Evolutionary conservation across 2,329 filamentous ascomycete genomes (phyloP).

Genomic region (Tolypocladium tropicale): DNA sequence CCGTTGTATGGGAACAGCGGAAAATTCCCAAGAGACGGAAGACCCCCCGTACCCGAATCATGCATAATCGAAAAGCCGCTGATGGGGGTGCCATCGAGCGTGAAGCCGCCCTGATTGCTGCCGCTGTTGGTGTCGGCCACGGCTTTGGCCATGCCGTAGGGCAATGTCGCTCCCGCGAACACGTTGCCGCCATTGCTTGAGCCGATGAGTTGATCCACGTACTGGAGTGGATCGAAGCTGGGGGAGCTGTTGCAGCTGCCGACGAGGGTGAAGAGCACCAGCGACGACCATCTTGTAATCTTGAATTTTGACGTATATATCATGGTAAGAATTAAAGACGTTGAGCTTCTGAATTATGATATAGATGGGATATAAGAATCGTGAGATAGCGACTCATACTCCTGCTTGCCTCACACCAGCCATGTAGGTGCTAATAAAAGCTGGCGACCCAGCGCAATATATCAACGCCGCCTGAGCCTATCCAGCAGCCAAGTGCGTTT

Average conservation of each 20-base stretch:
- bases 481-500: not conserved
- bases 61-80: conserved; percentile 49
- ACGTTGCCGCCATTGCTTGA: conserved; percentile 25
- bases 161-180: conserved; percentile 31
- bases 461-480: not conserved
- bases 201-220: conserved; percentile 28
- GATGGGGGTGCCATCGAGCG: conserved; percentile 36
- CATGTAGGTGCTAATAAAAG: not conserved
- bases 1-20: conserved; percentile 57
- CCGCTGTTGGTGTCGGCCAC: conserved; percentile 34
- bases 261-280: not conserved
- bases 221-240: conserved; percentile 19
- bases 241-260: not conserved
- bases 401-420: not conserved
- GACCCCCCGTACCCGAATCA: conserved; percentile 46
- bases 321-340: not conserved
- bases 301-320: not conserved
- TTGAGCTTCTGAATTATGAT: not conserved
- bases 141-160: conserved; percentile 44
- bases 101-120: conserved; percentile 48
- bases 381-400: not conserved
- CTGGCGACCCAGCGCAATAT: not conserved
- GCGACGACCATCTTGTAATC: not conserved
- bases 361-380: not conserved
- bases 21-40: conserved; percentile 61